Evolutionary conservation across 805 yeast species (phyloP), one percentile per base, ranked within the genome.

Genomic region (Saccharomycodes ludwigii): DNA sequence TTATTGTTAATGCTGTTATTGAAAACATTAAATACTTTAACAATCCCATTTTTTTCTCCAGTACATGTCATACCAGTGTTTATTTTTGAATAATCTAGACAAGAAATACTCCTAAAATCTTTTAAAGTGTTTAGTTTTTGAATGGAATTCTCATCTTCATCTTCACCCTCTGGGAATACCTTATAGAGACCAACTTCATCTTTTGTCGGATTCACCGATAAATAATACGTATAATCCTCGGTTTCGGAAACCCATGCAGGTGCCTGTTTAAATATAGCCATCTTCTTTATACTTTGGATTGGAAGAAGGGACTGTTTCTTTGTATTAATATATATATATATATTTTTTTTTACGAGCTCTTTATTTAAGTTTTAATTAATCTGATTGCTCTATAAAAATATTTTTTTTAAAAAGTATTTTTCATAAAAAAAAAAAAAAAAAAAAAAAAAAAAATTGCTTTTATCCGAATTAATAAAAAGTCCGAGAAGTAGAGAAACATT

Each of bases 191-290:
- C 58, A 2, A 83, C 76, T 42, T 79, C 88, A 48, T 85, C 95
- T 3, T 93, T 76, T 18, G 81, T 65, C 2, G 94, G 91, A 40
- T 73, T 77, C 5, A 78, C 76, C 0, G 81, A 75, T 9, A 81
- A 53, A 43, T 54, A 55, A 34, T 53, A 33, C 30, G 42, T 34
- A 11, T 42, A 48, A 31, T 48, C 56, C 16, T 43, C 45, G 3
- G 57, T 44, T 54, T 58, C 25, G 19, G 26, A 27, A 14, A 33
- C 22, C 37, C 37, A 34, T 2, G 33, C 37, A 13, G 30, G 29
- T 12, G 30, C 37, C 24, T 34, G 37, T 27, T 31, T 34, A 11
- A 34, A 52, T 9, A 47, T 43, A 4, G 46, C 44, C 8, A 52
- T 57, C 19, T 44, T 43, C 30, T 45, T 53, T 18, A 53, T 52